Percentiles rank a stretch among this genome's conserved stretches.
These are phyloP conservation scores for Rhodotorula sphaerocarpa DNA, from an alignment of 768 basidiomycete genomes.

Conservation along the genomic window DNA sequence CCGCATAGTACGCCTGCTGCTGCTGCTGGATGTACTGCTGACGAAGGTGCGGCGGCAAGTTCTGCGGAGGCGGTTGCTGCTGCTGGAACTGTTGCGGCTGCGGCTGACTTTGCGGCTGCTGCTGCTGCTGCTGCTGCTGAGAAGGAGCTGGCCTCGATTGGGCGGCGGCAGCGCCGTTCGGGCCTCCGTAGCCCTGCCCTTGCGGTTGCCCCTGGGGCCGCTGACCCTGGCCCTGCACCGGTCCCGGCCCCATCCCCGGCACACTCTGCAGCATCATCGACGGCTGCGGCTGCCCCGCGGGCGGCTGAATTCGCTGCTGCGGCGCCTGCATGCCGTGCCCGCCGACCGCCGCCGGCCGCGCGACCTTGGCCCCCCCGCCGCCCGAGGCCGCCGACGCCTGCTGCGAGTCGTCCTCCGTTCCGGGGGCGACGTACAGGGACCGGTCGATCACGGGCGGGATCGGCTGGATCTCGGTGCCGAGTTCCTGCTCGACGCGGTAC, in stretches of 20 bases:
- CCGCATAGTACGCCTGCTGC: constrained; percentile 10
- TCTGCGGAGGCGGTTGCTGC: constrained; percentile 27
- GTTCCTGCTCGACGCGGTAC: constrained; percentile 95
- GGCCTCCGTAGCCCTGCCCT: constrained; percentile 1
- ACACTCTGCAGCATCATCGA: too few species aligned
- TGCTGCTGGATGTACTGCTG: constrained; percentile 33
- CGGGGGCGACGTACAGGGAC: constrained; percentile 82
- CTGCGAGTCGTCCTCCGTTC: constrained; percentile 34
- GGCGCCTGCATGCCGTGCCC: constrained; percentile 30
- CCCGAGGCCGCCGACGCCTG: not conserved
- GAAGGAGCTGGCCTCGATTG: too few species aligned
- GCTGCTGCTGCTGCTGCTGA: constrained; percentile 18
- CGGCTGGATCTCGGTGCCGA: constrained; percentile 94
- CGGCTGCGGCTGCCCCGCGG: constrained; percentile 11
- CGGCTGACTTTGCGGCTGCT: not conserved
- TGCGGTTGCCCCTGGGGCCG: constrained; percentile 8
- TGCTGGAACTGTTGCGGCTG: constrained; percentile 24
- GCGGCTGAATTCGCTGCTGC: constrained; percentile 13
- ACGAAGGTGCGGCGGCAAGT: constrained; percentile 19
- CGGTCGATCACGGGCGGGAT: constrained; percentile 88
- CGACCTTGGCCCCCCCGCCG: not conserved
- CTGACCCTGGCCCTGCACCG: not conserved
- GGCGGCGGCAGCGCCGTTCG: too few species aligned
- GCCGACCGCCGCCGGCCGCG: constrained; percentile 19
- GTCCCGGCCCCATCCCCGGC: too few species aligned